A percentile compares a stretch with the other conserved stretches of the same genome.
Conservation (phyloP, 129 eudicot species). For the Oenanthe sinensis region DNA sequence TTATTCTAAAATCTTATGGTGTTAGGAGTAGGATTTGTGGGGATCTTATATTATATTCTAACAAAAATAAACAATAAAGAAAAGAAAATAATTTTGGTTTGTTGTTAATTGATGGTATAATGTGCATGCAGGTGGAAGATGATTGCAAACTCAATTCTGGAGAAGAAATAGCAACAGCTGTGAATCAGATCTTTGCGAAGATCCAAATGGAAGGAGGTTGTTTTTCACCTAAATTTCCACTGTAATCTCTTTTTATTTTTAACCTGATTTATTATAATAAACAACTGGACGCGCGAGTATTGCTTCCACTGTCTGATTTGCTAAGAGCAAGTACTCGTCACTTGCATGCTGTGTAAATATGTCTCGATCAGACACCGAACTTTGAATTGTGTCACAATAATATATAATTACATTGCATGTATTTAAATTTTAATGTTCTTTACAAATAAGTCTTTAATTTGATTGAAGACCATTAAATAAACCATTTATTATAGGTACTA, state of each 20-base stretch:
- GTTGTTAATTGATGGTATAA: background rate
- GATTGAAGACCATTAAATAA: no score
- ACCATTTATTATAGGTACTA: no score
- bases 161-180: conserved; percentile 32
- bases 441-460: no score
- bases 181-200: conserved; percentile 21
- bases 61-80: no score
- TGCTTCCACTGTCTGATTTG: background rate
- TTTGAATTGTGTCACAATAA: background rate
- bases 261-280: background rate
- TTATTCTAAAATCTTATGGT: no score
- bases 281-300: background rate
- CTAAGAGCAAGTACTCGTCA: background rate
- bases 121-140: conserved; percentile 24
- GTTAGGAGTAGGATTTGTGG: no score
- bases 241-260: background rate
- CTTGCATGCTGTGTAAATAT: background rate
- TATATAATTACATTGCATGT: no score
- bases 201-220: conserved; percentile 17
- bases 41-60: no score
- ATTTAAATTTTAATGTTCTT: no score
- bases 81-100: background rate
- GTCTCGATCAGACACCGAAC: background rate
- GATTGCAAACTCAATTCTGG: conserved; percentile 27
- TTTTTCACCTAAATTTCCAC: background rate